Percentiles rank a stretch among this genome's conserved stretches.
These are phyloP conservation scores for Podaxis sp. DNA, from an alignment of 768 basidiomycete species.

Conservation along the genomic window DNA sequence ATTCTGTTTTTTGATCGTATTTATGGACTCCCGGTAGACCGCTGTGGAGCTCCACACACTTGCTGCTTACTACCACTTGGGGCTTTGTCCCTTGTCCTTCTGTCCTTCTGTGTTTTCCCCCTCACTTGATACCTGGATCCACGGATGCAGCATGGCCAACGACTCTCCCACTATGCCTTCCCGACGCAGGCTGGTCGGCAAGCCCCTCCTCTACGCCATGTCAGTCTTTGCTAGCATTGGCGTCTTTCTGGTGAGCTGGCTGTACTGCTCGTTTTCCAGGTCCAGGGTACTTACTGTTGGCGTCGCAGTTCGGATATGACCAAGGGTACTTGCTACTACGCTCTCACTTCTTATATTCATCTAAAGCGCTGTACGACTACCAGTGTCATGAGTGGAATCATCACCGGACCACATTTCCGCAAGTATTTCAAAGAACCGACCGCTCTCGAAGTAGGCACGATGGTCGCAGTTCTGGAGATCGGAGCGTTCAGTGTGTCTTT, in stretches of 20 bases:
- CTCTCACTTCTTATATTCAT: constrained; percentile 18
- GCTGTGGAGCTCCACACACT: neutral
- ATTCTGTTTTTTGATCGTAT: constrained; percentile 15
- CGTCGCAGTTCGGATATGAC: constrained; percentile 75
- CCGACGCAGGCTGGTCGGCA: constrained; percentile 66
- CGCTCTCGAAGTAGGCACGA: constrained; percentile 78
- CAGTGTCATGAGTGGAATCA: constrained; percentile 90
- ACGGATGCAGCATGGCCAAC: constrained; percentile 56
- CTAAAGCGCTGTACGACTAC: constrained; percentile 6
- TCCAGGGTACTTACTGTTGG: neutral
- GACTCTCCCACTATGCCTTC: constrained; percentile 26
- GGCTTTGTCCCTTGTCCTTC: neutral
- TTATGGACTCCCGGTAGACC: neutral
- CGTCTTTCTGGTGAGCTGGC: constrained; percentile 71
- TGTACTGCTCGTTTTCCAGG: neutral
- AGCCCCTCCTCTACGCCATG: constrained; percentile 75
- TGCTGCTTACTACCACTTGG: neutral
- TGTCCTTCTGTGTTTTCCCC: constrained; percentile 6
- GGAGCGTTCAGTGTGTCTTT: constrained; percentile 77
- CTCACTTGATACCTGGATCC: constrained; percentile 7
- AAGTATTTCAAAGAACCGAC: constrained; percentile 81
- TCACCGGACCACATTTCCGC: constrained; percentile 82
- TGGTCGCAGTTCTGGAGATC: constrained; percentile 94
- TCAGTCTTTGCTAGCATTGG: constrained; percentile 82
- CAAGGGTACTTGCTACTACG: constrained; percentile 58